phyloP scores from a whole-genome alignment of 257 asterid species.

The Capsicum baccatum region DNA sequence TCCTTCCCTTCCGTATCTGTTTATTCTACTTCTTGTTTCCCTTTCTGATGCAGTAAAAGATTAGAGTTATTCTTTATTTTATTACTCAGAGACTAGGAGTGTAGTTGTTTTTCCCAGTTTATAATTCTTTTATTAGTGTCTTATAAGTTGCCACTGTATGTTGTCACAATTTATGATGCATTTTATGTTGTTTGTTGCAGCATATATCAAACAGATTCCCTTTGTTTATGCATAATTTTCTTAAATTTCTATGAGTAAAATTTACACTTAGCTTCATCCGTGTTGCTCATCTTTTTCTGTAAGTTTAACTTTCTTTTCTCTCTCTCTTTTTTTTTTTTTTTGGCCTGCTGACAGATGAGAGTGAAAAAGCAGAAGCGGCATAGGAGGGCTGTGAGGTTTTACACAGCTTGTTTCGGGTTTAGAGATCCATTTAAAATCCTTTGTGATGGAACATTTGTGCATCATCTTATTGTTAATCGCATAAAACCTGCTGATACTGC shows the following conservation, averaged over 20 bases:
- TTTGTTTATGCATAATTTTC: not conserved
- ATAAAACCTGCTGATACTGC: constrained; percentile 94
- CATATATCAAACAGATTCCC: not conserved
- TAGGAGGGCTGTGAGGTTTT: constrained; percentile 75
- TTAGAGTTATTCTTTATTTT: too few relatives aligned
- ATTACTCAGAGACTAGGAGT: not conserved
- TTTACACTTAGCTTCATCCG: not conserved
- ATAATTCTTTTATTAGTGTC: not conserved
- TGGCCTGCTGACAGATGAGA: constrained; percentile 50
- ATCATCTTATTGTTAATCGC: constrained; percentile 65
- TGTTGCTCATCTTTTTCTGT: not conserved
- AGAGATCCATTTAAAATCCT: constrained; percentile 94
- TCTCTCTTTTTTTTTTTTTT: too few relatives aligned
- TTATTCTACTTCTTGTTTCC: too few relatives aligned
- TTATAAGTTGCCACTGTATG: not conserved
- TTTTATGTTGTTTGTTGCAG: not conserved
- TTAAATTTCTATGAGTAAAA: not conserved
- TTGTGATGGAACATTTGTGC: constrained; percentile 94
- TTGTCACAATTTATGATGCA: not conserved
- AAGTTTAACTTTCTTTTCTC: not conserved
- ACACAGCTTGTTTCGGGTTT: constrained; percentile 79
- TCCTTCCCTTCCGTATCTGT: too few relatives aligned
- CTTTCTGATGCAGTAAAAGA: too few relatives aligned
- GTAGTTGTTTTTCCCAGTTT: not conserved
- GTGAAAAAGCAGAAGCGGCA: constrained; percentile 82